Conservation (phyloP, 192 early-diverging fungal genomes). For the Podila verticillata region DNA sequence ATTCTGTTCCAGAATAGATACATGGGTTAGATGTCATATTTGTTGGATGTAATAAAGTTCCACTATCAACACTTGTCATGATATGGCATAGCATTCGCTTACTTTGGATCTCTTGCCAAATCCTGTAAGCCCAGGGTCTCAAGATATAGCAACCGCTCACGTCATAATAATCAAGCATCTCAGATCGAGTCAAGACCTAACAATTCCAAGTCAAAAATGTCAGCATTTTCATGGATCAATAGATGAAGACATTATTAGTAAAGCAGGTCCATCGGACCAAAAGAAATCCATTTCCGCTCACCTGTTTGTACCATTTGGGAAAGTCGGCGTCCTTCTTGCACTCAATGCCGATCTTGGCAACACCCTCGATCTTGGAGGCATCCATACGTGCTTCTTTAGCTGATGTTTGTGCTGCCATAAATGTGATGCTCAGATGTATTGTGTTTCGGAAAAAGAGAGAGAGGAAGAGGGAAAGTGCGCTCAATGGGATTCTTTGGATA, state of each 20-base stretch:
- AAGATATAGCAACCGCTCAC: conserved; percentile 99
- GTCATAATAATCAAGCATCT: conserved; percentile 99
- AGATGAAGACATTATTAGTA: background rate
- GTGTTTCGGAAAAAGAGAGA: too few relatives aligned
- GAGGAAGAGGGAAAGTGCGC: too few relatives aligned
- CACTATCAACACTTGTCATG: too few relatives aligned
- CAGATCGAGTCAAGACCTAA: conserved; percentile 84
- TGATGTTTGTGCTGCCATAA: too few relatives aligned
- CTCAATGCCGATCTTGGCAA: conserved; percentile 85
- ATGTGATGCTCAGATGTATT: too few relatives aligned
- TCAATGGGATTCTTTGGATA: too few relatives aligned
- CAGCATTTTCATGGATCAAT: background rate
- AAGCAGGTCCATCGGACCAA: background rate
- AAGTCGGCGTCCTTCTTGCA: conserved; percentile 92
- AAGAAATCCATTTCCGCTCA: conserved; percentile 16
- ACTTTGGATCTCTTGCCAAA: conserved; percentile 97
- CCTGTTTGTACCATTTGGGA: conserved; percentile 92
- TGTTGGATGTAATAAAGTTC: too few relatives aligned
- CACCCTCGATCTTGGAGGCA: conserved; percentile 44
- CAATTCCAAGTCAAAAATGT: conserved; percentile 2
- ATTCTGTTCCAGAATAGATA: conserved; percentile 58
- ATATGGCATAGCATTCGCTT: too few relatives aligned
- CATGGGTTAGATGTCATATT: too few relatives aligned
- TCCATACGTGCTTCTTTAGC: conserved; percentile 23
- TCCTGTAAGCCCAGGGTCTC: conserved; percentile 93